Percentiles rank a stretch among this genome's conserved stretches.
These are phyloP conservation scores for Ophiostoma australiae DNA, from an alignment of 2,329 filamentous ascomycete species.

Conservation along the genomic window DNA sequence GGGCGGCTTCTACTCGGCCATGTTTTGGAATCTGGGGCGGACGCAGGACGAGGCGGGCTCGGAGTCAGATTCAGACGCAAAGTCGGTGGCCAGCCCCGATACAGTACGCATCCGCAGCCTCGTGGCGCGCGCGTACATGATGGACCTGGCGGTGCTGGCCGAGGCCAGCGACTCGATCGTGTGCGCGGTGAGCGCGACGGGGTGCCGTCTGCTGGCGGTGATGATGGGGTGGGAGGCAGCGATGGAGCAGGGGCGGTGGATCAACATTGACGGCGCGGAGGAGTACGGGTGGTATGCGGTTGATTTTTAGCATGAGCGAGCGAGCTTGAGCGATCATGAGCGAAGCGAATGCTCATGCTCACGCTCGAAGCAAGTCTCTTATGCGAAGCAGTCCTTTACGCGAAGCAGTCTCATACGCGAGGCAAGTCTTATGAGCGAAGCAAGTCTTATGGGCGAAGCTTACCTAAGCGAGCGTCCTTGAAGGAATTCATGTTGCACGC, in stretches of 20 bases:
- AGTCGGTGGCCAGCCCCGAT: constrained; percentile 33
- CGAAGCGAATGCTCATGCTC: not conserved
- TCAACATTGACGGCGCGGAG: constrained; percentile 78
- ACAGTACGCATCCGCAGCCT: constrained; percentile 66
- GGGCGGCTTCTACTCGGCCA: constrained; percentile 74
- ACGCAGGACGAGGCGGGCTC: constrained; percentile 30
- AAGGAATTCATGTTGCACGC: too few relatives aligned
- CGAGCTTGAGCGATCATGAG: not conserved
- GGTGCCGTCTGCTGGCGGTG: constrained; percentile 70
- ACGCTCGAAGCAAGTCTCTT: too few relatives aligned
- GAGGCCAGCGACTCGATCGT: constrained; percentile 64
- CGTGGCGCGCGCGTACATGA: constrained; percentile 73
- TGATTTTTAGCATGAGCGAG: constrained; percentile 6
- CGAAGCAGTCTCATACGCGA: too few relatives aligned
- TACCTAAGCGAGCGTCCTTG: too few relatives aligned
- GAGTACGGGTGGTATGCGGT: constrained; percentile 52
- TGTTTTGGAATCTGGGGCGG: constrained; percentile 75
- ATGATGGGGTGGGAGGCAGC: constrained; percentile 81
- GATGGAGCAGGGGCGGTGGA: constrained; percentile 58
- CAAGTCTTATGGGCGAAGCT: too few relatives aligned
- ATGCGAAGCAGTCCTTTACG: too few relatives aligned
- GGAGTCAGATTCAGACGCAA: too few relatives aligned
- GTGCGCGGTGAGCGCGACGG: constrained; percentile 68
- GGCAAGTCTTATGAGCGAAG: too few relatives aligned
- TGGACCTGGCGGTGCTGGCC: constrained; percentile 72